These are phyloP conservation scores for Barnettozyma populi DNA, from an alignment of 805 yeast species.

Conservation along the genomic window DNA sequence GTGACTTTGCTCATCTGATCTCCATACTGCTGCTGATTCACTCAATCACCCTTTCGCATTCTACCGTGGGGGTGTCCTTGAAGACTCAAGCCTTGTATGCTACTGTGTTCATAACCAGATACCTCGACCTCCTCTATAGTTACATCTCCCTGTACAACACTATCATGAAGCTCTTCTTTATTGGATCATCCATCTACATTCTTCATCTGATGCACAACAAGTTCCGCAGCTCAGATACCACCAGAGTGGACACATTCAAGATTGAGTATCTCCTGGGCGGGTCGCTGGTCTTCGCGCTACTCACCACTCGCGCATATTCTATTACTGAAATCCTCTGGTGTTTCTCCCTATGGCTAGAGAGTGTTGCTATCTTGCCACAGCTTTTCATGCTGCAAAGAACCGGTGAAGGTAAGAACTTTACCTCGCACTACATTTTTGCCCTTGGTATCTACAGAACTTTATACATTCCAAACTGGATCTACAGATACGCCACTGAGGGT, in stretches of 20 bases:
- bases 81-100: slow-evolving; percentile 83
- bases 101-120: slow-evolving; percentile 67
- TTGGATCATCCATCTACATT: slow-evolving; percentile 69
- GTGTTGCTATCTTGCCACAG: slow-evolving; percentile 90
- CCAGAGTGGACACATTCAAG: slow-evolving; percentile 70
- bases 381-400: slow-evolving; percentile 83
- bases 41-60: slow-evolving; percentile 56
- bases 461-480: slow-evolving; percentile 93
- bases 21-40: slow-evolving; percentile 72
- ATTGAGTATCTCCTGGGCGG: slow-evolving; percentile 65
- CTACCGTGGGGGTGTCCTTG: slow-evolving; percentile 79
- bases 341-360: slow-evolving; percentile 87
- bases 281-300: slow-evolving; percentile 48
- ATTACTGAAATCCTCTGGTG: slow-evolving; percentile 73
- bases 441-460: slow-evolving; percentile 85
- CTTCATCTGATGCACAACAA: slow-evolving; percentile 62
- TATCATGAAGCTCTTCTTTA: slow-evolving; percentile 75
- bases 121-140: slow-evolving; percentile 40
- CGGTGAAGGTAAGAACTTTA: slow-evolving; percentile 82
- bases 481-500: slow-evolving; percentile 64
- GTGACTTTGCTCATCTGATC: slow-evolving; percentile 79
- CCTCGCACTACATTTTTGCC: slow-evolving; percentile 91
- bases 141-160: slow-evolving; percentile 70
- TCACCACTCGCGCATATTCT: slow-evolving; percentile 64
- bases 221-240: slow-evolving; percentile 46